These are phyloP conservation scores for Guadua angustifolia DNA, from an alignment of 176 grass and related monocot species.

Conservation along the genomic window DNA sequence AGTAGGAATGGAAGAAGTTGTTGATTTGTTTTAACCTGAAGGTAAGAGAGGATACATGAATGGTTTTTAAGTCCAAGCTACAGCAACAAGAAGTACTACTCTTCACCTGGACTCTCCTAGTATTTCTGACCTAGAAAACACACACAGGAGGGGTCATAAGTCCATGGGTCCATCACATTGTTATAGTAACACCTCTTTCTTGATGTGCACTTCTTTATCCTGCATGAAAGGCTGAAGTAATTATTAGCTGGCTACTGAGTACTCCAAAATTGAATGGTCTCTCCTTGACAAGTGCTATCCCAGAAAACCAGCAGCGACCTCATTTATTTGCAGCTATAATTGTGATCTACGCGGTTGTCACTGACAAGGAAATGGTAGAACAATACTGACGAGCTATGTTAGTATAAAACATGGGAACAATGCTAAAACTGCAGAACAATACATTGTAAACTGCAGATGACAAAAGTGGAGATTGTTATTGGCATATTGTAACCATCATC, in stretches of 20 bases:
- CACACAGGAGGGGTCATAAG: constrained; percentile 43
- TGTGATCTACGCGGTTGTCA: constrained; percentile 46
- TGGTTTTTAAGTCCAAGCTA: constrained; percentile 41
- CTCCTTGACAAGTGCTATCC: constrained; percentile 43
- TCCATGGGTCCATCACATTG: constrained; percentile 53
- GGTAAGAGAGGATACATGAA: constrained; percentile 40
- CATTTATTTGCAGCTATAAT: constrained; percentile 53
- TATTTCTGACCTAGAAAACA: constrained; percentile 25
- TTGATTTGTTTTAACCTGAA: constrained; percentile 39
- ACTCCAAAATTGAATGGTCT: constrained; percentile 56
- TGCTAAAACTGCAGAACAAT: background rate
- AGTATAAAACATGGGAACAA: constrained; percentile 21
- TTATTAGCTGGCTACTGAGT: constrained; percentile 53
- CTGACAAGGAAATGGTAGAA: constrained; percentile 20
- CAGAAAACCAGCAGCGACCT: constrained; percentile 48
- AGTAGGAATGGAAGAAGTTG: constrained; percentile 3
- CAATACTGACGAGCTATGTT: constrained; percentile 3
- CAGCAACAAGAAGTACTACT: constrained; percentile 28
- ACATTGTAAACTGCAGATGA: background rate
- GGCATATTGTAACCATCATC: background rate
- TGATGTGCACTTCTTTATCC: constrained; percentile 47
- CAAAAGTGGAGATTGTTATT: background rate
- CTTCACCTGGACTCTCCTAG: constrained; percentile 16
- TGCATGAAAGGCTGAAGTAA: constrained; percentile 39
- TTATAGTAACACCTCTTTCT: constrained; percentile 24